Conservation (phyloP, 2,329 filamentous ascomycete genomes). For the Tetracladium maxilliforme region DNA sequence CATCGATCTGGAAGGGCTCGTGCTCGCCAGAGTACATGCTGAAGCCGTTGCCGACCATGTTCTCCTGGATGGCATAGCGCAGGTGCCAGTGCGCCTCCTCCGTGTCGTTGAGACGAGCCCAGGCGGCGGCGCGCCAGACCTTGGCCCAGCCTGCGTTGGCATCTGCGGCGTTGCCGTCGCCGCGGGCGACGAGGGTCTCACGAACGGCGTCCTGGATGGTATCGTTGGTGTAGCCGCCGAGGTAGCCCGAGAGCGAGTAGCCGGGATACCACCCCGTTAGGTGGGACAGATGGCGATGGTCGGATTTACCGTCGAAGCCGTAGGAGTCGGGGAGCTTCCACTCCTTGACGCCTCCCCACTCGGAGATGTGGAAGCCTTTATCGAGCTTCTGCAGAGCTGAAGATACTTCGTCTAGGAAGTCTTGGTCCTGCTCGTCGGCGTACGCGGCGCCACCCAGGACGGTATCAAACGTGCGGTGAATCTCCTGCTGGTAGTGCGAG, state of each 20-base stretch:
- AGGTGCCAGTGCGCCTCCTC: conserved; percentile 30
- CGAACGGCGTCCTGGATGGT: conserved; percentile 27
- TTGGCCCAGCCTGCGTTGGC: conserved; percentile 42
- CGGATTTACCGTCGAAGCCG: conserved; percentile 20
- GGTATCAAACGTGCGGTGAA: conserved; percentile 25
- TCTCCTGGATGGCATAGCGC: conserved; percentile 29
- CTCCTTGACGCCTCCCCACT: conserved; percentile 28
- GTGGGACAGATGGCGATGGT: conserved; percentile 38
- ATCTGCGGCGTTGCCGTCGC: conserved; percentile 27
- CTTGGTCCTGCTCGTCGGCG: too few relatives aligned
- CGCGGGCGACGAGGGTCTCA: conserved; percentile 28
- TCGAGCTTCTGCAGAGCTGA: conserved; percentile 28
- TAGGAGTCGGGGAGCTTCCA: conserved; percentile 25
- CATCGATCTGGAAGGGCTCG: conserved; percentile 42
- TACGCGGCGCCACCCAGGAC: conserved; percentile 16
- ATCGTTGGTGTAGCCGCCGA: conserved; percentile 23
- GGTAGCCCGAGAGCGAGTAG: conserved; percentile 27
- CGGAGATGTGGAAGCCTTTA: conserved; percentile 30
- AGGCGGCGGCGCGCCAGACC: conserved; percentile 40
- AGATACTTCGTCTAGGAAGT: conserved; percentile 19
- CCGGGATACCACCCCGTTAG: conserved; percentile 41
- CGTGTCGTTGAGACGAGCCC: conserved; percentile 37
- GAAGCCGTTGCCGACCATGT: conserved; percentile 33
- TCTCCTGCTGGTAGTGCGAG: conserved; percentile 35
- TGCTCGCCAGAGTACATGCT: conserved; percentile 31